Evolutionary conservation across 257 asterid species (phyloP).

Genomic region (Gynochthodes officinalis): DNA sequence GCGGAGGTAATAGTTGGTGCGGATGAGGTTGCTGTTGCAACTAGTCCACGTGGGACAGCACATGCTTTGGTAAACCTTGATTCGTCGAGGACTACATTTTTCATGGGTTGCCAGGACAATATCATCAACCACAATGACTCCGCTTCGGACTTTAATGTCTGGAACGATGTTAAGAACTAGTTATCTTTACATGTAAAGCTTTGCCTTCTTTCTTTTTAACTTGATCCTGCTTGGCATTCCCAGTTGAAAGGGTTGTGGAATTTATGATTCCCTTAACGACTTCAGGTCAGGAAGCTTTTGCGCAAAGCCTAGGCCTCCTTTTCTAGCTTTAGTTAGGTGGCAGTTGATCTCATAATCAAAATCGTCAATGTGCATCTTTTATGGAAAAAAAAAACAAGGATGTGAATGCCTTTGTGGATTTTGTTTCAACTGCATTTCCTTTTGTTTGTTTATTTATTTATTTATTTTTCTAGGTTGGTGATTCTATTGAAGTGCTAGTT

Average conservation of each 20-base stretch:
- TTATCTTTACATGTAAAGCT: not conserved
- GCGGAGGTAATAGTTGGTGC: conserved; percentile 60
- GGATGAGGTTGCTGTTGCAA: conserved; percentile 80
- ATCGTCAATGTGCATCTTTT: not conserved
- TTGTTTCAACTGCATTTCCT: not conserved
- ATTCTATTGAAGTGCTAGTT: no score
- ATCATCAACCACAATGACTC: conserved; percentile 46
- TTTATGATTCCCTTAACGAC: not conserved
- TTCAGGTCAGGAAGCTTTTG: not conserved
- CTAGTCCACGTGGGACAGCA: conserved; percentile 72
- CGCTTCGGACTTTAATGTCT: conserved; percentile 62
- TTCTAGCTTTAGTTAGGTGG: no score
- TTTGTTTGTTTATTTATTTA: no score
- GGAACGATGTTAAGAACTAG: conserved; percentile 62
- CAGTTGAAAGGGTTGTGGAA: not conserved
- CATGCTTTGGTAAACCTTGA: conserved; percentile 82
- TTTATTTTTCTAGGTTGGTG: no score
- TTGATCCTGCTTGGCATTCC: not conserved
- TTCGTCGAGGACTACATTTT: conserved; percentile 42
- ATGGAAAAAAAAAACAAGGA: not conserved
- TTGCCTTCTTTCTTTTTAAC: not conserved
- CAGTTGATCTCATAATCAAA: no score
- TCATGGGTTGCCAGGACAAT: conserved; percentile 85
- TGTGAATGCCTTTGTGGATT: not conserved
- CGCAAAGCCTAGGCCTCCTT: not conserved